A percentile compares a stretch with the other conserved stretches of the same genome.
Evolutionary conservation across 2,329 filamentous ascomycete genomes (phyloP).

Genomic region (Aotearoamyces nothofagi): DNA sequence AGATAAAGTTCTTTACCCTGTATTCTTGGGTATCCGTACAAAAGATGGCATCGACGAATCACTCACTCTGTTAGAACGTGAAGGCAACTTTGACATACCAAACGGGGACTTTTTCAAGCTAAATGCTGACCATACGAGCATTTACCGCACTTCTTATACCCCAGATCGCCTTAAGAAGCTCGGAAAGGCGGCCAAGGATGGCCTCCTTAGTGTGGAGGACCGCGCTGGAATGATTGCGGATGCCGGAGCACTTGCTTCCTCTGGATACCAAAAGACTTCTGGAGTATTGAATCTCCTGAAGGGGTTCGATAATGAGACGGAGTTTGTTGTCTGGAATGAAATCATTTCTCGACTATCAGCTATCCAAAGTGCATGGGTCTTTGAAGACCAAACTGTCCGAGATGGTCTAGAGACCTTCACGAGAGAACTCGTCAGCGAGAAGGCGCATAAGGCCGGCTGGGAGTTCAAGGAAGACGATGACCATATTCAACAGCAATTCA

Average conservation of each 20-base stretch:
- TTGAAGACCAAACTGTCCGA: constrained; percentile 59
- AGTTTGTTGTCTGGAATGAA: constrained; percentile 93
- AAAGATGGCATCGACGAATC: constrained; percentile 71
- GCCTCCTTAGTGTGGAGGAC: constrained; percentile 74
- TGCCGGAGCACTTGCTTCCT: constrained; percentile 74
- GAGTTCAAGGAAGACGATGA: constrained; percentile 70
- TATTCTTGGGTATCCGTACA: constrained; percentile 75
- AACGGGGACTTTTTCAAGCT: constrained; percentile 88
- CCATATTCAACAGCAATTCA: constrained; percentile 89
- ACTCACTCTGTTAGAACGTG: constrained; percentile 54
- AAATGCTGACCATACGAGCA: constrained; percentile 84
- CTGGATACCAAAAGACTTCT: constrained; percentile 88
- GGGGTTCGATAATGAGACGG: constrained; percentile 68
- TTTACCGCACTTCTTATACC: constrained; percentile 82
- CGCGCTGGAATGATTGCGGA: constrained; percentile 91
- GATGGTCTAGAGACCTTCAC: constrained; percentile 76
- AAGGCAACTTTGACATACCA: constrained; percentile 62
- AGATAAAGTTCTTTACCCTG: constrained; percentile 74
- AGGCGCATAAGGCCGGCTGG: constrained; percentile 83
- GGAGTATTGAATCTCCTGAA: constrained; percentile 75
- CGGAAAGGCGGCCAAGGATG: constrained; percentile 68
- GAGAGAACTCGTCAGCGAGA: constrained; percentile 58
- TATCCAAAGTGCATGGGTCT: constrained; percentile 78
- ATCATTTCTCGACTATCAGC: constrained; percentile 64
- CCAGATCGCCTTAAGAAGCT: constrained; percentile 77